Evolutionary conservation across 768 basidiomycete species (phyloP), one percentile per base, ranked within the genome.

Genomic region (Lactifluus hygrophoroides): DNA sequence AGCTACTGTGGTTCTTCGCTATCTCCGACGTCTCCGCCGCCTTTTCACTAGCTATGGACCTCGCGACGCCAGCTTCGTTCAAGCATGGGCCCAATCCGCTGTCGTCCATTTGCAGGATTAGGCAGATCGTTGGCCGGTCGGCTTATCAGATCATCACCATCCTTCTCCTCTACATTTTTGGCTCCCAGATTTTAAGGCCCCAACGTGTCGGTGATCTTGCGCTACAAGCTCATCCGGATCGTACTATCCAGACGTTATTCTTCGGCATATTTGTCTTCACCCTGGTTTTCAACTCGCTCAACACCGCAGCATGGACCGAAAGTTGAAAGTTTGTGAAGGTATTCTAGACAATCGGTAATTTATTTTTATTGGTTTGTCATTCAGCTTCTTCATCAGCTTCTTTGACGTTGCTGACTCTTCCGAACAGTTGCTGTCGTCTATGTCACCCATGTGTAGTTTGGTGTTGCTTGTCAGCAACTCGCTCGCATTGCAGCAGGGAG

Each of bases 21-120:
- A 94, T 94, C 71, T 94, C 95, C 92, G 94, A 96, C 69, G 94
- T 92, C 2, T 97, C 98, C 68, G 95, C 96, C 55, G 96, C 96
- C 21, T 83, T 98, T 50, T 95, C 96, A 10, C 82, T 99, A 49
- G 95, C 96, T 14, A 98, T 95, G 25, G 96, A 98, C 71, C 94
- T 93, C 9, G 94, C 95, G 0, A 83, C 86, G 2, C 84, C 84
- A 45, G 69, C 76, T 4, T 79, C 91, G 32, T 82, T 98, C 44
- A 78, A 96, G 56, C 85, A 94, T 66, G 88, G 89, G 70, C 95
- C 96, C 3, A 85, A 92, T 2, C 91, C 95, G 2, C 73, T 98
- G 51, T 94, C 98, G 77, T 83, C 83, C 17, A 83, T 88, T 51
- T 79, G 95, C 67, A 99, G 97, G 96, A 86, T 93, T 79, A 96